Evolutionary conservation across 2,329 filamentous ascomycete species (phyloP).

Genomic region (Diaporthe velutina): DNA sequence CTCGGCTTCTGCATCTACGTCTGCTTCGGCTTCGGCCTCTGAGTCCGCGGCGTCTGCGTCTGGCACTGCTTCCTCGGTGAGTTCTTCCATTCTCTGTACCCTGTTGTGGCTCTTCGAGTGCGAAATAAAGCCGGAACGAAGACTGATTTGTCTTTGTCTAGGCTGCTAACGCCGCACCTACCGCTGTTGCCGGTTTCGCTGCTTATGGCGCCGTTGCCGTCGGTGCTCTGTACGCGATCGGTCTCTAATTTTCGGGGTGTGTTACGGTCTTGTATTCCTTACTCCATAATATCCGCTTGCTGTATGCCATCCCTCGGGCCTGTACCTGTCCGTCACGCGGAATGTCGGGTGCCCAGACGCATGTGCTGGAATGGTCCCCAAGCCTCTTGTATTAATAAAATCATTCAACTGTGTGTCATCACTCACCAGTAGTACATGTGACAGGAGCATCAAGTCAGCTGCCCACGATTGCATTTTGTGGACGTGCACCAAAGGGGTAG

Average conservation of each 20-base stretch:
- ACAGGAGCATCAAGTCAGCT: no score
- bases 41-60: slow-evolving; percentile 23
- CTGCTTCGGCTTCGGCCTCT: neutral
- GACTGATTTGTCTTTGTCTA: neutral
- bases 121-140: neutral
- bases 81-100: neutral
- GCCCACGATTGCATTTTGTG: no score
- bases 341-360: no score
- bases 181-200: slow-evolving; percentile 11
- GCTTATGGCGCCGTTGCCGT: slow-evolving; percentile 33
- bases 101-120: rapidly evolving
- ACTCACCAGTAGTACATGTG: no score
- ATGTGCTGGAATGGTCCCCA: neutral
- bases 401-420: neutral
- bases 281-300: no score
- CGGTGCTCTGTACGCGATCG: slow-evolving; percentile 29
- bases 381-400: neutral
- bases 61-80: slow-evolving; percentile 25
- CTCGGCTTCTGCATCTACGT: neutral
- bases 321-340: neutral
- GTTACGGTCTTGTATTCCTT: neutral
- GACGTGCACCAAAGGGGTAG: no score
- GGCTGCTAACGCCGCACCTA: neutral
- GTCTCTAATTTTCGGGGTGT: neutral
- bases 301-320: no score